Evolutionary conservation across 169 alveolate species (phyloP), one percentile per base, ranked within the genome.

Genomic region (Eimeria sp.): DNA sequence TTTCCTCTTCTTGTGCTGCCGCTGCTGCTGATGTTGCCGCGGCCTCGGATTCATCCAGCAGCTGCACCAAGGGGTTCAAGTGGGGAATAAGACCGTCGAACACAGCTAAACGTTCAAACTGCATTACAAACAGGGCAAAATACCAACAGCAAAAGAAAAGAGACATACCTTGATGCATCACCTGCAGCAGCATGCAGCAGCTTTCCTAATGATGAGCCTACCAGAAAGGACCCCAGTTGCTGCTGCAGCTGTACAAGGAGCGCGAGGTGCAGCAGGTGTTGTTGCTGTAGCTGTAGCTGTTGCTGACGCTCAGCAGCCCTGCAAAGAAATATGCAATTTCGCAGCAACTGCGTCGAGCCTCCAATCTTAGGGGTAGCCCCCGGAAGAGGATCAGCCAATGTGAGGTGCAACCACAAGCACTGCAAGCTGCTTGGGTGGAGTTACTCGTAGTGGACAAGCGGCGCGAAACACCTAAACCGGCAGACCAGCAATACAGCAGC

Each of bases 171-270:
- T 30, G 54, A 25, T 37, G 54, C 93, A 37, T 0, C 93, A 37
- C 46, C 6, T 18, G 66, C 54, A 58, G 49, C 93, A 62, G n/a
- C 93, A 18, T 18, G 49, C 54, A 58, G 49, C 93, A 62, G n/a
- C 93, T 37, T 16, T 4, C 60, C 46, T 33, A 37, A 27, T 6
- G 82, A n/a, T 3, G 43, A 52, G 43, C 64, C n/a, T 64, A 87
- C 93, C 93, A 87, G 93, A 33, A 87, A 87, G n/a, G 80, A 87
- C 16, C 93, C 93, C 68, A 87, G 37, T n/a, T 87, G 93, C 93
- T 87, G 93, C 93, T 87, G 93, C 68, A 87, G 93, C 64, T 87
- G 93, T 46, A 87, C 83, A 11, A 87, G 80, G 11, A 87, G 93
- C 49, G 93, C 54, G 68, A 87, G 93, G 37, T 87, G 93, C 66